These are phyloP conservation scores for Globisporangium nodosum DNA, from an alignment of 352 stramenopile genomes.

Conservation along the genomic window DNA sequence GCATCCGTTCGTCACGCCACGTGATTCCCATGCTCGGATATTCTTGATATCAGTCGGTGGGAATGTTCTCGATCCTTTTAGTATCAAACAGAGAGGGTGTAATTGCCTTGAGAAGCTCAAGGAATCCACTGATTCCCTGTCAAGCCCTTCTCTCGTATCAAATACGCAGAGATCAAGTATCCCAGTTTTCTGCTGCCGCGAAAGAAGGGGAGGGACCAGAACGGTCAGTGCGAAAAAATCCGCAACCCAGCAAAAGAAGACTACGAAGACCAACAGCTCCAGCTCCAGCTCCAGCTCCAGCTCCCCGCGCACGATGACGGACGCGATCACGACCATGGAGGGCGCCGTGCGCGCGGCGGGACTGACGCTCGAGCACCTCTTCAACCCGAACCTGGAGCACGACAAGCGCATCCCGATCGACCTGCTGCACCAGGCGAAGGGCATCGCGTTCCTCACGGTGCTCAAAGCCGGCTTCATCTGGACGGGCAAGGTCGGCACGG, in stretches of 20 bases:
- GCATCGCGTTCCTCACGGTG: conserved; percentile 90
- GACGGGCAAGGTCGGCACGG: conserved; percentile 82
- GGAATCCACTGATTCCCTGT: too few relatives aligned
- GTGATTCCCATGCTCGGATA: too few relatives aligned
- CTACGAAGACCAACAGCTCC: background rate
- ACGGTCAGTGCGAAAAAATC: background rate
- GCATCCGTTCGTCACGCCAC: too few relatives aligned
- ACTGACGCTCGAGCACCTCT: conserved; percentile 89
- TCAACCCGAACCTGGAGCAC: conserved; percentile 79
- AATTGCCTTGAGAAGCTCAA: too few relatives aligned
- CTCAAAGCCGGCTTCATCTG: conserved; percentile 88
- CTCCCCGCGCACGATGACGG: conserved; percentile 27
- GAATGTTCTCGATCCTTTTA: too few relatives aligned
- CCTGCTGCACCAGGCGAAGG: conserved; percentile 86
- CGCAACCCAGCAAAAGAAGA: too few relatives aligned
- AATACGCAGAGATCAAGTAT: background rate
- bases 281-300: background rate
- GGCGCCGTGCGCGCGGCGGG: conserved; percentile 87
- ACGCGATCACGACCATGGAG: conserved; percentile 87
- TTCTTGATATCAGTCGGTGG: too few relatives aligned
- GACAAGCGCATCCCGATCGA: conserved; percentile 88
- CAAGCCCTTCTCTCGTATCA: background rate
- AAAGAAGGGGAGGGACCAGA: background rate
- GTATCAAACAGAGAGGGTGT: too few relatives aligned
- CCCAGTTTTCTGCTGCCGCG: background rate